Base-by-base conservation (phyloP, 2,329 filamentous ascomycete genomes). In the Fusarium nanum region DNA sequence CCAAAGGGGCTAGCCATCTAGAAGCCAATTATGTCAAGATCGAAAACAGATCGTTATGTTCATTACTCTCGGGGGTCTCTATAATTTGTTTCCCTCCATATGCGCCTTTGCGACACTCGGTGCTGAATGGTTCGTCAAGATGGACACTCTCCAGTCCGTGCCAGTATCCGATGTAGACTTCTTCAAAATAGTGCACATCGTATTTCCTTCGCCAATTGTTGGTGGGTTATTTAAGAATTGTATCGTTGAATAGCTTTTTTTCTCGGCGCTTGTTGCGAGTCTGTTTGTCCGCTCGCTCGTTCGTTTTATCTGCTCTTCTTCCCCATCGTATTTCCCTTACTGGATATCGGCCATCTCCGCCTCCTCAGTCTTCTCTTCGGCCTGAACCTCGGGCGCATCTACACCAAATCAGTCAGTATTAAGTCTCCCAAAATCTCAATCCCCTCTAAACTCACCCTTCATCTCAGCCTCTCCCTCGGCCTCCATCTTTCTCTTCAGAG, bases 401-500 rank as follows among this genome's bases (percentile, higher is more conserved):
- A 48, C 13, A 5, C 20, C 25, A 45, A n/a, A 45, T 71, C 54
- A 23, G 42, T 73, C 54, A 70, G 52, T 20, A 48, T 49, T 42
- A 18, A 1, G 7, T 14, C 32, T 3, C 16, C 56, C 30, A 58
- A 13, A 59, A 54, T 11, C 20, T 62, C 60, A 20, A 42, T 44
- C 41, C 3, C 50, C 11, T 25, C 58, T n/a, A 20, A 14, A 74
- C 77, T 47, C 47, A 84, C 83, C 83, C 71, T 83, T 81, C 83
- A 86, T 86, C 73, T 77, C 83, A 6, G 83, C 82, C 68, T 84
- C 85, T 14, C 84, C 85, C 42, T 83, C 83, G 3, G 77, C 82
- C 67, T 82, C 85, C 76, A 83, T 82, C 78, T 84, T 86, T 63
- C 87, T 80, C 81, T 84, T 83, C 58, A 87, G 59, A 20, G 85